Conservation (phyloP, 1,284 basidiomycete species). For the Taiwanofungus camphoratus region DNA sequence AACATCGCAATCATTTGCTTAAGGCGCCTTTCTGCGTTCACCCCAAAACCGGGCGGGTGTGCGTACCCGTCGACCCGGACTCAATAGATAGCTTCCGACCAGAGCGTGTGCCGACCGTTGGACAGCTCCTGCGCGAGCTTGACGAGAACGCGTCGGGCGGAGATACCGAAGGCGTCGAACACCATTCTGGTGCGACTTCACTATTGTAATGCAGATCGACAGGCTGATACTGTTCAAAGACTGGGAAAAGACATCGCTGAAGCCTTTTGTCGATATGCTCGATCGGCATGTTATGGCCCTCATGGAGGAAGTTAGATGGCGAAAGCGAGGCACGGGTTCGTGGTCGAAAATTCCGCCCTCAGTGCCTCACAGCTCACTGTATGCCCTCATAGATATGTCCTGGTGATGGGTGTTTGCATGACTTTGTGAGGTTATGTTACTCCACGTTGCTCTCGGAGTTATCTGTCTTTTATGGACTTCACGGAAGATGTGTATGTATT, state of each 20-base stretch:
- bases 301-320: constrained; percentile 54
- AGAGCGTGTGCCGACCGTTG: constrained; percentile 79
- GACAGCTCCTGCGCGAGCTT: constrained; percentile 78
- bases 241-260: constrained; percentile 74
- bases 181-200: constrained; percentile 42
- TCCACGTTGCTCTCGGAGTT: no score
- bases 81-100: constrained; percentile 86
- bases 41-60: constrained; percentile 93
- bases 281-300: constrained; percentile 64
- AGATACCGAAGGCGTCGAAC: constrained; percentile 28
- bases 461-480: no score
- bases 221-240: constrained; percentile 30
- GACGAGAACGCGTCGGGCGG: constrained; percentile 37
- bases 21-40: constrained; percentile 98
- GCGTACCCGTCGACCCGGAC: constrained; percentile 85
- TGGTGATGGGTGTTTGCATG: no score
- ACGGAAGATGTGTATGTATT: no score
- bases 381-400: constrained; percentile 56
- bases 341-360: constrained; percentile 73
- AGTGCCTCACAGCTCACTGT: constrained; percentile 45
- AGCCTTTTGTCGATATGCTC: constrained; percentile 87
- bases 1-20: constrained; percentile 95
- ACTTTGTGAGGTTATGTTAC: no score
- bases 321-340: constrained; percentile 48
- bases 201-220: not conserved